phyloP scores from a whole-genome alignment of 148 eudicot genomes.

The Vaccinium corymbosum region DNA sequence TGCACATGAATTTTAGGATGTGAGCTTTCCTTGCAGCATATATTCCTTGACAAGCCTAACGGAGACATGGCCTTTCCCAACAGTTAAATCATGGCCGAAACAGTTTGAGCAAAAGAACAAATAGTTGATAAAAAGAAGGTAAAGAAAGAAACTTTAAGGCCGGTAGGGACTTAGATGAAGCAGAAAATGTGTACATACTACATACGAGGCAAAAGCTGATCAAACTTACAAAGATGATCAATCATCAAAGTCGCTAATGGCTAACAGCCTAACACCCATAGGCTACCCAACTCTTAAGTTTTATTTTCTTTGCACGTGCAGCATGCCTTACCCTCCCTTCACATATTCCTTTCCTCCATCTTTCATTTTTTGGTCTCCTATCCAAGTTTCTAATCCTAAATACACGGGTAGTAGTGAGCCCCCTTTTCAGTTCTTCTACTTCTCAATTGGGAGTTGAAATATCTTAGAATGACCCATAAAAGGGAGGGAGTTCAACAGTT shows the following conservation, averaged over 20 bases:
- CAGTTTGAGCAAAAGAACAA: background rate
- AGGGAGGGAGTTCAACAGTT: background rate
- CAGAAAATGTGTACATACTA: background rate
- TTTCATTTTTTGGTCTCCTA: background rate
- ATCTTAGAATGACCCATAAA: background rate
- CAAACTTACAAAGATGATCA: background rate
- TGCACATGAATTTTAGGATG: conserved; percentile 24
- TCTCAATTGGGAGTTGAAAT: background rate
- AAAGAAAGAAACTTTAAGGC: background rate
- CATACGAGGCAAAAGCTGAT: background rate
- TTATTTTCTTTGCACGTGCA: background rate
- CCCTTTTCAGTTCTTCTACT: background rate
- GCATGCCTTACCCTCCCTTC: conserved; percentile 7
- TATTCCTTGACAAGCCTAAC: background rate
- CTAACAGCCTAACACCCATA: background rate
- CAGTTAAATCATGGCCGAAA: background rate
- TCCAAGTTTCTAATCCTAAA: background rate
- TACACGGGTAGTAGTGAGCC: background rate
- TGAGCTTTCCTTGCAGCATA: conserved; percentile 1
- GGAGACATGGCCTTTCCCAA: background rate
- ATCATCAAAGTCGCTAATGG: no score
- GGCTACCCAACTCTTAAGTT: background rate
- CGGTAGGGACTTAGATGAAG: background rate
- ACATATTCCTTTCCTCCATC: background rate
- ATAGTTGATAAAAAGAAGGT: background rate